phyloP scores from a whole-genome alignment of 768 basidiomycete genomes.

The Mycena indigotica region DNA sequence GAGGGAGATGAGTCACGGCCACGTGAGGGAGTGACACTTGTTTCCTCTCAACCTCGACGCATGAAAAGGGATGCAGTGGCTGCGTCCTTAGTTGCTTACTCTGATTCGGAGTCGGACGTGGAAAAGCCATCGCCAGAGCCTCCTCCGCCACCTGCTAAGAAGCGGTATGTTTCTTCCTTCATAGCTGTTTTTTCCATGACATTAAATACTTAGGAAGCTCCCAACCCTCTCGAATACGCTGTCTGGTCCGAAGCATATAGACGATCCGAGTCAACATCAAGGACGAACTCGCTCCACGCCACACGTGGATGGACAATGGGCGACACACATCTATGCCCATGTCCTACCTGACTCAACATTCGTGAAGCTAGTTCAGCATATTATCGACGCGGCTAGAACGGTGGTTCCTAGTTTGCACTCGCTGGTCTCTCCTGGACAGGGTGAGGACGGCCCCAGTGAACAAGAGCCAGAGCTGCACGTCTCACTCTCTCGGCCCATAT shows the following conservation, averaged over 20 bases:
- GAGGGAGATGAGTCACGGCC: too few relatives aligned
- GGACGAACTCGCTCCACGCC: slow-evolving; percentile 76
- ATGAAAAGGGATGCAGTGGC: too few relatives aligned
- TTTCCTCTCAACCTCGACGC: too few relatives aligned
- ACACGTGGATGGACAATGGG: slow-evolving; percentile 86
- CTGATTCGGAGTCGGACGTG: slow-evolving; percentile 51
- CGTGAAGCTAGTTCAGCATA: slow-evolving; percentile 46
- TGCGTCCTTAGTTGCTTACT: slow-evolving; percentile 48
- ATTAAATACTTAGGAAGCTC: slow-evolving; percentile 64
- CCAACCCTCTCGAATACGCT: slow-evolving; percentile 59
- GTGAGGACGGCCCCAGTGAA: too few relatives aligned
- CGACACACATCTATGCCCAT: slow-evolving; percentile 75
- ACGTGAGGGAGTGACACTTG: too few relatives aligned
- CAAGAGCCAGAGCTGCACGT: slow-evolving; percentile 65
- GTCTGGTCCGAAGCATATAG: slow-evolving; percentile 50
- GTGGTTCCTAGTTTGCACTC: slow-evolving; percentile 51
- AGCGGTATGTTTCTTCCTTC: slow-evolving; percentile 41
- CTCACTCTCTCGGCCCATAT: slow-evolving; percentile 82
- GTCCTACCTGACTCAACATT: slow-evolving; percentile 52
- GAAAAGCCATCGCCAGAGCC: too few relatives aligned
- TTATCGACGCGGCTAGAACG: slow-evolving; percentile 45
- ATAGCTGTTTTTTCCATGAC: too few relatives aligned
- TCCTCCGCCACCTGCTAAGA: slow-evolving; percentile 35
- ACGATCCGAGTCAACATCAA: slow-evolving; percentile 81
- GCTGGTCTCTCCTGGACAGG: slow-evolving; percentile 36